Conservation (phyloP, 208 protist genomes). For the Wallacemonas collosoma region DNA sequence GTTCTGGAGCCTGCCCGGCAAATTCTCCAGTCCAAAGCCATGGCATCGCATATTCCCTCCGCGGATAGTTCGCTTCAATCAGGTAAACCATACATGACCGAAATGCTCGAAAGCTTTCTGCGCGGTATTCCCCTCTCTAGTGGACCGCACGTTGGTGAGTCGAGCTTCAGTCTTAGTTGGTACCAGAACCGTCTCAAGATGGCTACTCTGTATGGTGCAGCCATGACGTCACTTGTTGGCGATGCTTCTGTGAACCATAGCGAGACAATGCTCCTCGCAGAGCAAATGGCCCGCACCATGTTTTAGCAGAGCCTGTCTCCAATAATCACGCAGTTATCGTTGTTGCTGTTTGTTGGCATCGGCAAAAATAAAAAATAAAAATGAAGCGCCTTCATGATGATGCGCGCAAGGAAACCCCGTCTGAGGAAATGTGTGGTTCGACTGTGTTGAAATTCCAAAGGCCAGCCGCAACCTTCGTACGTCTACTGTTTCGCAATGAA, state of each 20-base stretch:
- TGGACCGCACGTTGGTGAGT: conserved; percentile 45
- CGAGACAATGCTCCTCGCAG: conserved; percentile 52
- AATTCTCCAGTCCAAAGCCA: conserved; percentile 42
- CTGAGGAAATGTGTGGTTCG: no score
- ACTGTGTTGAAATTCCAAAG: no score
- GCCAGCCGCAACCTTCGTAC: no score
- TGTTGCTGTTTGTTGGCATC: neutral
- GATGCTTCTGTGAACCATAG: conserved; percentile 40
- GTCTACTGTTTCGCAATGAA: no score
- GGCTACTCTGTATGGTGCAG: conserved; percentile 43
- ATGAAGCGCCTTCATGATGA: no score
- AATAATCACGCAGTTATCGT: no score
- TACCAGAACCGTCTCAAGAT: conserved; percentile 53
- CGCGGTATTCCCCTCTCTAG: conserved; percentile 67
- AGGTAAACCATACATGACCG: conserved; percentile 20
- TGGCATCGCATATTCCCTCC: conserved; percentile 37
- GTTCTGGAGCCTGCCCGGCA: conserved; percentile 39
- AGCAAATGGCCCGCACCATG: conserved; percentile 25
- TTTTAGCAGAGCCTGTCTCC: conserved; percentile 23
- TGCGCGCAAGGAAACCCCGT: no score
- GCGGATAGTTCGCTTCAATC: neutral
- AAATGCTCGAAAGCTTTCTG: conserved; percentile 56
- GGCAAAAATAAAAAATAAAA: conserved; percentile 14
- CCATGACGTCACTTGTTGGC: conserved; percentile 69
- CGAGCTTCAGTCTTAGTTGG: conserved; percentile 49